Evolutionary conservation across 345 rosid species (phyloP), one percentile per base, ranked within the genome.

Genomic region (Linum usitatissimum): DNA sequence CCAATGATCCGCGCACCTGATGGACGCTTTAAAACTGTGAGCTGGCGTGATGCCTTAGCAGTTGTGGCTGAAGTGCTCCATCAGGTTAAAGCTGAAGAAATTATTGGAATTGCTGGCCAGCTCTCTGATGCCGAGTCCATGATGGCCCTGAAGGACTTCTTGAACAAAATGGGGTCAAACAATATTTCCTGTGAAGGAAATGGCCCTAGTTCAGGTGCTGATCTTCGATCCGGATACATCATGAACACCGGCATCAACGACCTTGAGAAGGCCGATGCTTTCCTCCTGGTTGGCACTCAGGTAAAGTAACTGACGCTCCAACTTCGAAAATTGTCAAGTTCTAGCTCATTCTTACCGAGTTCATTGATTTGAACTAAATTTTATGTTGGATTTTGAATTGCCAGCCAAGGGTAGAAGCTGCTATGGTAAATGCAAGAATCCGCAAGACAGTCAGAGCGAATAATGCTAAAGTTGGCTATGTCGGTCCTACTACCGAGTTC

Each of bases 331-430:
- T 4, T 55, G 45, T 18, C 10, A 55, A 15, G 5, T 18, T 18
- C 57, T 8, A 10, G 48, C 1, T 40, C 28, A 34, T 34, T 34
- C 38, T 34, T 34, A 34, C 8, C 28, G 28, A 23, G 28, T 23
- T 23, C 28, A 23, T 45, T 7, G 6, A 9, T 55, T 55, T 36
- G 58, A 9, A 55, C 68, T 3, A 53, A 67, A 63, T 65, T 66
- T 28, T 66, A 53, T 61, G 56, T 70, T 36, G 45, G 51, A 21
- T 71, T 42, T n/a, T 53, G 55, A n/a, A 63, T 66, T 79, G 65
- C 63, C 86, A 94, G 97, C 96, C 96, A 17, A 85, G 97, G 66
- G 85, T 86, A 18, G 99, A 94, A 83, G 99, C 97, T 78, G 96
- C 97, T 39, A 83, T 90, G 90, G 88, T 94, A 63, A 88, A 90